Evolutionary conservation across 768 basidiomycete genomes (phyloP).

Genomic region (Russula earlei): DNA sequence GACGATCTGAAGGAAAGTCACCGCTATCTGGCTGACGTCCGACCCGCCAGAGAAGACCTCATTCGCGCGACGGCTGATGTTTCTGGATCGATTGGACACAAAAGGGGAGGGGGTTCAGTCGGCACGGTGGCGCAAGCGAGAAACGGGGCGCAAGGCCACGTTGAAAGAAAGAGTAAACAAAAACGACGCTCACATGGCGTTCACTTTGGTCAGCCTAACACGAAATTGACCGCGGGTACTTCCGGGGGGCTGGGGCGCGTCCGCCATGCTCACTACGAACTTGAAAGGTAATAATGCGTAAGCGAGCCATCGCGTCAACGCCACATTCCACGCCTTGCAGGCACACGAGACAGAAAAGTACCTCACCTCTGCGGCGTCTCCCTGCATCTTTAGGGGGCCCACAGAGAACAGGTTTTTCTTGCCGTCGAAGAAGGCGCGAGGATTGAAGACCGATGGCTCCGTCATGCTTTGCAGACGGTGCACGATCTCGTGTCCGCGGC

Average conservation of each 20-base stretch:
- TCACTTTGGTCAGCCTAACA: conserved; percentile 12
- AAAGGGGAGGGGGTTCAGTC: neutral
- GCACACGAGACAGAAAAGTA: neutral
- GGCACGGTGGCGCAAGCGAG: neutral
- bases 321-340: neutral
- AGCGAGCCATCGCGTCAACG: neutral
- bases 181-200: conserved; percentile 5
- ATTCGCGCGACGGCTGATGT: conserved; percentile 7
- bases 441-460: conserved; percentile 5
- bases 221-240: conserved; percentile 13
- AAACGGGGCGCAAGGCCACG: no score
- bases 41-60: conserved; percentile 2
- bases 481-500: conserved; percentile 15
- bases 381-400: conserved; percentile 13
- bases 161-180: neutral
- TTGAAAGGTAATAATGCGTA: neutral
- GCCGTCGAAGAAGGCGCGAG: conserved; percentile 14
- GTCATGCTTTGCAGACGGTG: conserved; percentile 10
- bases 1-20: conserved; percentile 14
- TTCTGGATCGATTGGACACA: neutral
- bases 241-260: conserved; percentile 1
- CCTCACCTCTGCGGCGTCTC: conserved; percentile 12
- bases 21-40: conserved; percentile 4
- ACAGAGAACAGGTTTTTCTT: conserved; percentile 17
- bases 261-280: conserved; percentile 11